Evolutionary conservation across 306 rosid genomes (phyloP).

Genomic region (Myrica gale): DNA sequence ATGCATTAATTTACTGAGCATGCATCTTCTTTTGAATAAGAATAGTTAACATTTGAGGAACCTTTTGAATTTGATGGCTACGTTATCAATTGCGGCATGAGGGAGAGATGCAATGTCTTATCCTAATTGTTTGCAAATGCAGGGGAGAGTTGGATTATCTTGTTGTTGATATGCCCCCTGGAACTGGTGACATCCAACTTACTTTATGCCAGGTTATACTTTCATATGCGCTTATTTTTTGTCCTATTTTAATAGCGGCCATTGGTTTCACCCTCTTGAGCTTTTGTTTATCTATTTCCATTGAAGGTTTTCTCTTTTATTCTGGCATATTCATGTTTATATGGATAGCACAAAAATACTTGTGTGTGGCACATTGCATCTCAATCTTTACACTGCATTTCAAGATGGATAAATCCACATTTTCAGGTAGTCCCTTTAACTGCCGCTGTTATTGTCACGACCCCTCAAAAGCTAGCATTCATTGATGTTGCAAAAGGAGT

Average conservation of each 20-base stretch:
- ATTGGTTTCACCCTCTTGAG: neutral
- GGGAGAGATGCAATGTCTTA: constrained; percentile 14
- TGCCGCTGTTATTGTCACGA: constrained; percentile 95
- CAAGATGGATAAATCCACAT: constrained; percentile 32
- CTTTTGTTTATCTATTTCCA: constrained; percentile 14
- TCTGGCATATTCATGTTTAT: constrained; percentile 3
- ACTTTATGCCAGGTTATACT: constrained; percentile 89
- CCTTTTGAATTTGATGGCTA: neutral
- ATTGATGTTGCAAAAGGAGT: constrained; percentile 99
- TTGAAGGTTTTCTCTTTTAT: neutral
- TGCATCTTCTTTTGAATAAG: neutral
- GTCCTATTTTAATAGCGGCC: neutral
- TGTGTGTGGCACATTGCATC: neutral
- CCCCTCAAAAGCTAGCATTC: constrained; percentile 95
- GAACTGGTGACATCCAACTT: constrained; percentile 98
- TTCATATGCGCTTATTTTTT: neutral
- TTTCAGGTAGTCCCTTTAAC: constrained; percentile 82
- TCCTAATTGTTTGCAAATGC: constrained; percentile 35
- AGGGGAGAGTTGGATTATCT: constrained; percentile 99
- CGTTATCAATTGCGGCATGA: neutral
- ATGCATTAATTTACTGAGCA: neutral
- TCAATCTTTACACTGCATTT: constrained; percentile 7
- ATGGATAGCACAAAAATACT: neutral
- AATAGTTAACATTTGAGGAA: neutral
- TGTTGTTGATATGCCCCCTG: constrained; percentile 96